Conservation (phyloP, 78 protist genomes). For the Isochrysis galbana region DNA sequence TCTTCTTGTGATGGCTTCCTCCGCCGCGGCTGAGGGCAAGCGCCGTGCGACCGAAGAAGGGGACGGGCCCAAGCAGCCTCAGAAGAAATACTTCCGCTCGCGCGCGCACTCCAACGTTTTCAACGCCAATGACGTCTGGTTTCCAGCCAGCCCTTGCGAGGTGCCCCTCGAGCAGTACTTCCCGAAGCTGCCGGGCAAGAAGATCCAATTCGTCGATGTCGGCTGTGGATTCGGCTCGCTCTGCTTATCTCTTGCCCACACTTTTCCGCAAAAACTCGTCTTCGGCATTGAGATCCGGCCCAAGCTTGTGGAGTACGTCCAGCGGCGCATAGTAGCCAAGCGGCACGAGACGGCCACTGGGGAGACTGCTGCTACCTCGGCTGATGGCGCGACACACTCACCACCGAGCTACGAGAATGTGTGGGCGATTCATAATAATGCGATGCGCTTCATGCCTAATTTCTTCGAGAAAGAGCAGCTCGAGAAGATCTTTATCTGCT, state of each 20-base stretch:
- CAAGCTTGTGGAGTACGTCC: constrained; percentile 54
- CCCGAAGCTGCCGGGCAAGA: neutral
- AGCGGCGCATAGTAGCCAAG: neutral
- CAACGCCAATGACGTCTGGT: constrained; percentile 27
- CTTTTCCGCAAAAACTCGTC: constrained; percentile 65
- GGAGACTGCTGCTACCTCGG: neutral
- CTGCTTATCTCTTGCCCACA: constrained; percentile 17
- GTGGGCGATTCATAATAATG: constrained; percentile 76
- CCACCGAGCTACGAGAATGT: constrained; percentile 78
- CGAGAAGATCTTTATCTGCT: constrained; percentile 84
- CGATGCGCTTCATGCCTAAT: constrained; percentile 89
- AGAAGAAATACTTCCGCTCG: neutral
- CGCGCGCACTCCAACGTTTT: constrained; percentile 48
- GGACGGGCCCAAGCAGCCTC: neutral
- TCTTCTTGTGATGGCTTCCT: too few relatives aligned
- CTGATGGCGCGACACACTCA: neutral
- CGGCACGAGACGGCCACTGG: neutral
- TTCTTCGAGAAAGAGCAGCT: constrained; percentile 84
- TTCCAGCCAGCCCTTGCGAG: neutral
- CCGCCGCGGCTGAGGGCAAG: too few relatives aligned
- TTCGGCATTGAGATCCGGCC: constrained; percentile 92
- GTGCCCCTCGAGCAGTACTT: neutral
- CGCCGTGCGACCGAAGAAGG: too few relatives aligned
- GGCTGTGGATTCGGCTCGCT: constrained; percentile 97
- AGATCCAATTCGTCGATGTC: constrained; percentile 61